phyloP scores from a whole-genome alignment of 371 early-diverging fungal genomes.

The Mucor lusitanicus region DNA sequence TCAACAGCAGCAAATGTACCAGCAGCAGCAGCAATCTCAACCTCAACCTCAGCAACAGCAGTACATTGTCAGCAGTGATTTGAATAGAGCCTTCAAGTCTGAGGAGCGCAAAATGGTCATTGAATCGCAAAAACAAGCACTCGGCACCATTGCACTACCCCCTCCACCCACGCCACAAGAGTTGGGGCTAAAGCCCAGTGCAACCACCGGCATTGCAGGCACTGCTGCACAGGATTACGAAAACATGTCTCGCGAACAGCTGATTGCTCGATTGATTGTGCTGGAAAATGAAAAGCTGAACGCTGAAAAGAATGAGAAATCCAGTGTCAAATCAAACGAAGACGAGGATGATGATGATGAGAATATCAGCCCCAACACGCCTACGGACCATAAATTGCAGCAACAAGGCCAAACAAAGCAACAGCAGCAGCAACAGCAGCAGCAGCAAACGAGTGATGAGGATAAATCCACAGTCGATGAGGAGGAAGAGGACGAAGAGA shows the following conservation, averaged over 20 bases:
- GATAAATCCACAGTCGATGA: conserved; percentile 18
- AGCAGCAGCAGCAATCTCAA: neutral
- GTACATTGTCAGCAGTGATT: neutral
- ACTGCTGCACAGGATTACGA: conserved; percentile 12
- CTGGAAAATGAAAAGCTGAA: conserved; percentile 29
- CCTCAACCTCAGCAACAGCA: neutral
- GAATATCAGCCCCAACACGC: neutral
- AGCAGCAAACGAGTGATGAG: conserved; percentile 3
- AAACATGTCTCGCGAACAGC: conserved; percentile 21
- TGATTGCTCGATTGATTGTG: conserved; percentile 18
- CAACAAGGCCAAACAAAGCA: neutral
- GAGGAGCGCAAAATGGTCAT: conserved; percentile 16
- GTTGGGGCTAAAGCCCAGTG: conserved; percentile 19
- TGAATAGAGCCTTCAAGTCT: neutral
- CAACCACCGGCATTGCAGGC: neutral
- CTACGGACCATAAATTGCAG: neutral
- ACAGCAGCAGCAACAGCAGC: neutral
- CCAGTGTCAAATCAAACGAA: neutral
- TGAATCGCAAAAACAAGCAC: conserved; percentile 24
- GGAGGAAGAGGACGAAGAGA: conserved; percentile 31
- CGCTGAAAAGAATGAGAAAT: neutral
- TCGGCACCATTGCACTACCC: conserved; percentile 27
- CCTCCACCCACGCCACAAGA: conserved; percentile 45
- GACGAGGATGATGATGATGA: conserved; percentile 19
- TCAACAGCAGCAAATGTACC: neutral